These are phyloP conservation scores for Podaxis pistillaris DNA, from an alignment of 768 basidiomycete species.

Conservation along the genomic window DNA sequence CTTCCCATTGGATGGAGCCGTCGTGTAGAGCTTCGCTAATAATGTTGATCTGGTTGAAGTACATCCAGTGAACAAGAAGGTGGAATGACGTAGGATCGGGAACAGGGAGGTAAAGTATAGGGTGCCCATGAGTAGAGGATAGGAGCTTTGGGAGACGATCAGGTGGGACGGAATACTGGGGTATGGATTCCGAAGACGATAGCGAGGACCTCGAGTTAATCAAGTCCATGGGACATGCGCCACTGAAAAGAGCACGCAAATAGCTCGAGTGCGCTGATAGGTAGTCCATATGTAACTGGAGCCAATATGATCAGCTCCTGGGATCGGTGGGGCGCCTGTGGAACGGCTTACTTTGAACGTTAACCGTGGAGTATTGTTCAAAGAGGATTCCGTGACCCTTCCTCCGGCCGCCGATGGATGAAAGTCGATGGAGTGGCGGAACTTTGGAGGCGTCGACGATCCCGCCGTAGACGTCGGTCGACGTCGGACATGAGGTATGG, in stretches of 20 bases:
- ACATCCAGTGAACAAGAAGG: constrained; percentile 76
- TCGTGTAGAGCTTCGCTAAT: constrained; percentile 68
- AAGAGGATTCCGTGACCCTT: constrained; percentile 49
- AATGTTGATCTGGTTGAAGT: constrained; percentile 66
- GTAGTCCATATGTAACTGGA: constrained; percentile 76
- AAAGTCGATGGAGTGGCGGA: constrained; percentile 27
- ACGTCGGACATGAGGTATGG: constrained; percentile 42
- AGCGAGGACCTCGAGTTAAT: constrained; percentile 36
- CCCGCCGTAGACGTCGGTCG: constrained; percentile 32
- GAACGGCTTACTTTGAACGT: constrained; percentile 57
- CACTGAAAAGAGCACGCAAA: constrained; percentile 68
- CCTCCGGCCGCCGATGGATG: constrained; percentile 44
- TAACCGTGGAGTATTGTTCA: constrained; percentile 53
- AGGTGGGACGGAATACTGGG: constrained; percentile 35
- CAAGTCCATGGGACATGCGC: constrained; percentile 60
- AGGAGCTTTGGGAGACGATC: constrained; percentile 67
- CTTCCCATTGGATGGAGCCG: constrained; percentile 77
- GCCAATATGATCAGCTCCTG: constrained; percentile 13
- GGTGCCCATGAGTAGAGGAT: constrained; percentile 63
- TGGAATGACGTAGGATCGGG: constrained; percentile 74
- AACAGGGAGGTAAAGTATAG: constrained; percentile 70
- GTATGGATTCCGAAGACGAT: constrained; percentile 22
- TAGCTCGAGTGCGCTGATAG: constrained; percentile 81
- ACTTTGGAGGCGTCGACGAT: constrained; percentile 25
- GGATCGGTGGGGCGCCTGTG: background rate